phyloP scores from a whole-genome alignment of 2,329 filamentous ascomycete genomes.

The Ascochyta rabiei region DNA sequence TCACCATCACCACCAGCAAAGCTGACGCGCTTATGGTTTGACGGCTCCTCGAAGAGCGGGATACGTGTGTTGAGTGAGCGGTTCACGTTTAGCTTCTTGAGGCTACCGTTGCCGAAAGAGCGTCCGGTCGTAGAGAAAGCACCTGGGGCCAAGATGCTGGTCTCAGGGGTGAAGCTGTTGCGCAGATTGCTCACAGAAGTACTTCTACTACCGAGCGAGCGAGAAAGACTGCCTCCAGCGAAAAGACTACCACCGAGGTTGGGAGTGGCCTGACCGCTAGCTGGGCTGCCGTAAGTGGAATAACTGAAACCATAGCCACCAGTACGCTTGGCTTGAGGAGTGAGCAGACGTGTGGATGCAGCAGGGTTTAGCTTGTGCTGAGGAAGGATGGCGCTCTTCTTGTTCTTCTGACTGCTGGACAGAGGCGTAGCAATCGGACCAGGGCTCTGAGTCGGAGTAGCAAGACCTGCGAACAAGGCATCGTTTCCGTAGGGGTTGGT shows the following conservation, averaged over 20 bases:
- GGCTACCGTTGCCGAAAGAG: constrained; percentile 55
- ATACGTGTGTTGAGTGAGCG: constrained; percentile 73
- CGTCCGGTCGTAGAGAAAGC: constrained; percentile 73
- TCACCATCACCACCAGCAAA: constrained; percentile 69
- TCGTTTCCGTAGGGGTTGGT: constrained; percentile 91
- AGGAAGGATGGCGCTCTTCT: constrained; percentile 79
- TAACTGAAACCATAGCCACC: constrained; percentile 89
- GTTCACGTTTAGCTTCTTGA: constrained; percentile 94
- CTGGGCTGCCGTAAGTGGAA: constrained; percentile 86
- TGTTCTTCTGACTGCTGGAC: constrained; percentile 74
- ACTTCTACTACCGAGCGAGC: constrained; percentile 77
- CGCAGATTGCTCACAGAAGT: constrained; percentile 86
- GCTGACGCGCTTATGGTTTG: constrained; percentile 78
- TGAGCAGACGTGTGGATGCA: constrained; percentile 78
- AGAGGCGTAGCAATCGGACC: constrained; percentile 92
- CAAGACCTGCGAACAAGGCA: constrained; percentile 80
- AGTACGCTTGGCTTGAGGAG: constrained; percentile 73
- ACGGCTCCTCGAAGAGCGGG: constrained; percentile 63
- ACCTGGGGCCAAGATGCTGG: constrained; percentile 84
- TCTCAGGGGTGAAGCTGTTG: constrained; percentile 78
- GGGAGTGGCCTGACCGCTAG: constrained; percentile 63
- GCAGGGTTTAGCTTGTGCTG: constrained; percentile 86
- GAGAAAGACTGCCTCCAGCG: constrained; percentile 65
- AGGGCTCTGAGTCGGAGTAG: constrained; percentile 70
- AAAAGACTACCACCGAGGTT: constrained; percentile 65